A percentile compares a stretch with the other conserved stretches of the same genome.
Evolutionary conservation across 768 basidiomycete genomes (phyloP).

Genomic region (Amanita exitialis): DNA sequence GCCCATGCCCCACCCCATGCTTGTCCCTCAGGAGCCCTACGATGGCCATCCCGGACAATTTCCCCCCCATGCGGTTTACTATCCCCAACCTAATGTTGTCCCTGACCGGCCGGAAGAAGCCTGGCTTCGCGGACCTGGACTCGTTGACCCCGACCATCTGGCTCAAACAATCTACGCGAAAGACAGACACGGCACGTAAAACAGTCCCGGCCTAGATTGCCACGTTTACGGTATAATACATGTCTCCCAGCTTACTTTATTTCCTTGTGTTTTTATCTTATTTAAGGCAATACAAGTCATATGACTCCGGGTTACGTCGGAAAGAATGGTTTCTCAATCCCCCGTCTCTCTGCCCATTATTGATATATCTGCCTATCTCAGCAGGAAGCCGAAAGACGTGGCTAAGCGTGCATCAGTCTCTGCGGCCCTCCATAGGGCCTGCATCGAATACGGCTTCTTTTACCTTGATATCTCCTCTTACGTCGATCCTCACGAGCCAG

Average conservation of each 20-base stretch:
- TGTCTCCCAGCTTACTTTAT: background rate
- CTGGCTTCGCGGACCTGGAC: conserved; percentile 7
- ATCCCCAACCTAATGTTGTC: background rate
- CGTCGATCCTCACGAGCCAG: conserved; percentile 46
- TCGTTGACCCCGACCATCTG: conserved; percentile 4
- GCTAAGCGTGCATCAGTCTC: conserved; percentile 35
- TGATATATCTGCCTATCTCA: conserved; percentile 56
- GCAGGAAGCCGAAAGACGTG: conserved; percentile 18
- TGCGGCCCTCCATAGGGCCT: conserved; percentile 60
- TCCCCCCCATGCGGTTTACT: background rate
- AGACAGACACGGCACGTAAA: conserved; percentile 26
- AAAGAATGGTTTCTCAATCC: background rate
- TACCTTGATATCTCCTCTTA: conserved; percentile 67
- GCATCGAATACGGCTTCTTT: conserved; percentile 80
- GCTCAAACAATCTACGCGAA: conserved; percentile 55
- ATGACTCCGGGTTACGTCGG: background rate
- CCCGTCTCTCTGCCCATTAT: conserved; percentile 52
- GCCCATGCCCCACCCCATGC: conserved; percentile 16
- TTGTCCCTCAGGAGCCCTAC: conserved; percentile 12
- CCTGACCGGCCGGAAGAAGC: conserved; percentile 1
- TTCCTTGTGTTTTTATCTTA: conserved; percentile 5
- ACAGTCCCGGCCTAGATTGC: background rate
- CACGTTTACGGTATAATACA: background rate
- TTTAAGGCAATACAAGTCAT: conserved; percentile 6
- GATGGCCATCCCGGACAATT: conserved; percentile 4